Conservation (phyloP, 371 early-diverging fungal genomes). For the Mucor saturninus region DNA sequence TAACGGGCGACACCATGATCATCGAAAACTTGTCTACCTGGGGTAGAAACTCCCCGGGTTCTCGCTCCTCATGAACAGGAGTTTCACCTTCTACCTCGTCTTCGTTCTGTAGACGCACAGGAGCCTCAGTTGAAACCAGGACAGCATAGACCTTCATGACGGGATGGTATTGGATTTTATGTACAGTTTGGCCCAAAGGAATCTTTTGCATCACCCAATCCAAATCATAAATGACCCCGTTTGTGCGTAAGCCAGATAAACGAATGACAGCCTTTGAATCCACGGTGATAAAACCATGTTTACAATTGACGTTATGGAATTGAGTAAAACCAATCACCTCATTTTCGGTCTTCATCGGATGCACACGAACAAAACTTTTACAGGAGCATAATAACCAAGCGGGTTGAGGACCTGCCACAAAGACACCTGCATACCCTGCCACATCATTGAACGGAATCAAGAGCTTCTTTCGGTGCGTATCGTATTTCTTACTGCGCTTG, state of each 20-base stretch:
- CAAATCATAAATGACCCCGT: constrained; percentile 76
- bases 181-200: constrained; percentile 74
- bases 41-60: constrained; percentile 67
- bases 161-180: constrained; percentile 83
- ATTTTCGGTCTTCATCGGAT: constrained; percentile 77
- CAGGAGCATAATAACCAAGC: constrained; percentile 78
- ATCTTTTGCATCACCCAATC: constrained; percentile 89
- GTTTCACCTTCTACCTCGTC: constrained; percentile 58
- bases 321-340: constrained; percentile 74
- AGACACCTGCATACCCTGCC: constrained; percentile 83
- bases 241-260: constrained; percentile 73
- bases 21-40: constrained; percentile 67
- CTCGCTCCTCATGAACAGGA: constrained; percentile 43
- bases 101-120: constrained; percentile 74
- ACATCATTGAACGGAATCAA: constrained; percentile 71
- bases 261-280: constrained; percentile 64
- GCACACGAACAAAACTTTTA: constrained; percentile 75
- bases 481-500: constrained; percentile 33
- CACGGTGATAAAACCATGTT: constrained; percentile 79
- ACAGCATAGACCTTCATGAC: constrained; percentile 81
- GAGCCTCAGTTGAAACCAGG: constrained; percentile 67
- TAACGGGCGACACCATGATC: constrained; percentile 91
- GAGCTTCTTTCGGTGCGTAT: constrained; percentile 29
- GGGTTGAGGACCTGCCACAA: constrained; percentile 85
- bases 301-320: constrained; percentile 84